Base-by-base conservation (phyloP, 441 rosid species). In the Bocquillonia castaneifolia region DNA sequence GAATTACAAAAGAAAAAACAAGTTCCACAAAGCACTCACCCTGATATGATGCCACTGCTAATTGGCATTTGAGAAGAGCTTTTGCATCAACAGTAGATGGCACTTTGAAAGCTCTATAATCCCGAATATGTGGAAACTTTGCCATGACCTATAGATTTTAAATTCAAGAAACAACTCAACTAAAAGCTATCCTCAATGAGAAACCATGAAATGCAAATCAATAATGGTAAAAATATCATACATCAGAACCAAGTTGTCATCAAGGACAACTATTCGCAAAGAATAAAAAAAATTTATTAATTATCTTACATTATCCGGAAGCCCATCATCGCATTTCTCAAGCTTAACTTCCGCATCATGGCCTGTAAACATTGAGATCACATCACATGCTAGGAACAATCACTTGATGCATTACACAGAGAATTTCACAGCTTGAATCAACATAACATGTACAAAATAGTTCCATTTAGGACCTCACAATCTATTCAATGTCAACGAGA, bases 71-170 rank as follows among this genome's bases (percentile, higher is more conserved):
- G 63, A 94, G 82, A 47, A 92, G 88, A 64, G 64, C 79, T 78
- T 74, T 79, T 45, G 67, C 74, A 79, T 86, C 93, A 74, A 79
- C 67, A 71, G 67, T 71, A 48, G 76, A 57, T 66, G 92, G 92
- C 77, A 87, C 82, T 80, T 81, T 84, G 74, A 85, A 90, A 72
- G 89, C 78, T 75, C 62, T 82, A 72, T 83, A 94, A 63, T 69
- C 86, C 74, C 58, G 73, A 76, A 94, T 90, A 72, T 88, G 94
- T 60, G 96, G 97, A 82, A 94, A 91, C 74, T 88, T 94, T 73
- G 82, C 85, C 57, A 78, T 73, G 66, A 90, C 97, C 97, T 94
- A 76, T 31, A 61, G 78, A 69, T 31, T 22, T 50, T 44, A 71
- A 59, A 72, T 65, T 23, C 55, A 55, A 37, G 59, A 48, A 65